Evolutionary conservation across 345 rosid genomes (phyloP), one percentile per base, ranked within the genome.

Genomic region (Nasturtium officinale): DNA sequence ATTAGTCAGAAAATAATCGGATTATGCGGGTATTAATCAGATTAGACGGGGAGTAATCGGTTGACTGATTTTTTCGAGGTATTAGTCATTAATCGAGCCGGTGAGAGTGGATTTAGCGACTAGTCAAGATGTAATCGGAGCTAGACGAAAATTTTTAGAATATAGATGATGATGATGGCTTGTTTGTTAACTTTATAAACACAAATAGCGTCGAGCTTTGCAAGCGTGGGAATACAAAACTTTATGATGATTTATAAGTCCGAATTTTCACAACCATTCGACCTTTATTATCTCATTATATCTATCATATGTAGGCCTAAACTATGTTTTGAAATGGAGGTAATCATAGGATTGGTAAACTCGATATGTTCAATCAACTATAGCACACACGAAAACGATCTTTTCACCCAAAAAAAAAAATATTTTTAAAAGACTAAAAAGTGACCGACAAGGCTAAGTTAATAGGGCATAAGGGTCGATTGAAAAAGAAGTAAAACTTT

Each of bases 401-500:
- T 21, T 23, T 26, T 20, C 26, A 60, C 4, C 7, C 4, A 3
- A 60, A 23, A 37, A 11, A 11, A 6, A 28, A 40, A 45, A 6
- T 43, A n/a, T n/a, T n/a, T 4, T 4, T 7, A 26, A 59, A 43
- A 46, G 18, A 54, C 23, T 33, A 56, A 37, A 77, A 70, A 69
- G 72, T 33, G 38, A 65, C 76, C 76, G 80, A 77, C 80, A 77
- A 35, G 71, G 71, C 80, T 51, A 71, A 65, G 71, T 64, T 17
- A 55, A 69, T 76, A 76, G 79, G 66, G 65, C 43, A 62, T 25
- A 32, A 45, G 71, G 52, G 71, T 56, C 50, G 61, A 77, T 64
- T 77, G 76, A 69, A 62, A 70, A 77, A 77, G 75, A 55, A 59
- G 73, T 61, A 75, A 70, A 64, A 47, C 71, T 63, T 76, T 76